phyloP scores from a whole-genome alignment of 2,329 filamentous ascomycete genomes.

The Pseudogymnoascus sp. region DNA sequence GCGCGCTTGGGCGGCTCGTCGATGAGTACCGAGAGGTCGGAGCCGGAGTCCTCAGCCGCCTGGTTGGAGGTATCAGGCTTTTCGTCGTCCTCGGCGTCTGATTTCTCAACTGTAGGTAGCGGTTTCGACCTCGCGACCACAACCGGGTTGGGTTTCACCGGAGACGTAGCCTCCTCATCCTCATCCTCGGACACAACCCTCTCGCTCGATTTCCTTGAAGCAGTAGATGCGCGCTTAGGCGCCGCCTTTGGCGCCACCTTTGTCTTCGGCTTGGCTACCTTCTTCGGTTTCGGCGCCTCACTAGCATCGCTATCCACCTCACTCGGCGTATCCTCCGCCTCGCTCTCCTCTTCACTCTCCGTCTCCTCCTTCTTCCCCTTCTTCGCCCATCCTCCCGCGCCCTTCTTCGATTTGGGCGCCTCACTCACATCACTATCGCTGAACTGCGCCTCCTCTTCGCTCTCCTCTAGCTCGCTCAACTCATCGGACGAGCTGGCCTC shows the following conservation, averaged over 20 bases:
- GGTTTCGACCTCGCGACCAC: constrained; percentile 1
- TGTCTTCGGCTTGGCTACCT: constrained; percentile 20
- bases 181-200: constrained; percentile 14
- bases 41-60: constrained; percentile 37
- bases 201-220: constrained; percentile 29
- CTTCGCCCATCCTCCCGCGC: constrained; percentile 1
- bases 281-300: constrained; percentile 15
- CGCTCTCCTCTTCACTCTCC: constrained; percentile 7
- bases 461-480: neutral
- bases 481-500: constrained; percentile 13
- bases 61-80: constrained; percentile 19
- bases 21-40: constrained; percentile 66
- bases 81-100: neutral
- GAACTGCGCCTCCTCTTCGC: constrained; percentile 11
- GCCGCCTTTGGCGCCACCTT: constrained; percentile 24
- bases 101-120: constrained; percentile 2
- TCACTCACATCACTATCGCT: constrained; percentile 11
- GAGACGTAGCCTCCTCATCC: constrained; percentile 4
- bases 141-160: neutral
- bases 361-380: constrained; percentile 6
- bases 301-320: constrained; percentile 17
- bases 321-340: constrained; percentile 16
- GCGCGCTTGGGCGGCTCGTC: constrained; percentile 60
- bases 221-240: constrained; percentile 31
- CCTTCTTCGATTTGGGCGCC: constrained; percentile 14